Percentiles rank a stretch among this genome's conserved stretches.
These are phyloP conservation scores for Fusarium napiforme DNA, from an alignment of 2,329 filamentous ascomycete species.

Conservation along the genomic window DNA sequence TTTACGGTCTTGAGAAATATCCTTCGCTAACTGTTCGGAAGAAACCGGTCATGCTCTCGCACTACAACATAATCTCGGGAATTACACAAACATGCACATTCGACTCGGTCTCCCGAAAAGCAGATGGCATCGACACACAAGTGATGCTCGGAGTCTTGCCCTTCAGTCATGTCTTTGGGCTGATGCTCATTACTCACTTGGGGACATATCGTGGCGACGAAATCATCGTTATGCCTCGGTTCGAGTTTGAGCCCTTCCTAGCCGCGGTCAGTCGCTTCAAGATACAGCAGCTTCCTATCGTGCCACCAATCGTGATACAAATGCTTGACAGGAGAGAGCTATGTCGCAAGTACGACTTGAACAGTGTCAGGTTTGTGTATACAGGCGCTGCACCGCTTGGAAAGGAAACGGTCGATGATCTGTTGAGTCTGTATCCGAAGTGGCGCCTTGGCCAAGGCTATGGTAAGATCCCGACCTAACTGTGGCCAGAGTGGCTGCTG, in stretches of 20 bases:
- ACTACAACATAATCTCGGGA: constrained; percentile 83
- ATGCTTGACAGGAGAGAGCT: neutral
- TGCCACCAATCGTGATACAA: constrained; percentile 10
- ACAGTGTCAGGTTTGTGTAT: constrained; percentile 20
- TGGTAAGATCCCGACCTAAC: constrained; percentile 54
- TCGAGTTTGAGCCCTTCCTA: constrained; percentile 74
- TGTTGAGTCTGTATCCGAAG: constrained; percentile 69
- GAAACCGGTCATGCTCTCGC: constrained; percentile 88
- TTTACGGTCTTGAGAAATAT: too few species aligned
- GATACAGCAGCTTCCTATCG: constrained; percentile 19
- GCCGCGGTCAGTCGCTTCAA: neutral
- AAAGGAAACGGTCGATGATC: constrained; percentile 71
- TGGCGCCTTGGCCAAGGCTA: constrained; percentile 79
- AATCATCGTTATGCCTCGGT: constrained; percentile 78
- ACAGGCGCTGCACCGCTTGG: constrained; percentile 74
- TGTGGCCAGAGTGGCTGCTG: constrained; percentile 41
- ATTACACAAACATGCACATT: constrained; percentile 66
- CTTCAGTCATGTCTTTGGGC: constrained; percentile 83
- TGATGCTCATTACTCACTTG: constrained; percentile 76
- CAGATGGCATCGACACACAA: constrained; percentile 52
- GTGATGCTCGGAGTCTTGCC: constrained; percentile 74
- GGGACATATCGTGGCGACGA: constrained; percentile 77
- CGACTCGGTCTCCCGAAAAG: constrained; percentile 53
- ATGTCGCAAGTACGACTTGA: constrained; percentile 11
- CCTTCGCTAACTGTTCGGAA: neutral